phyloP scores from a whole-genome alignment of 805 yeast species.

The Candida odintsovae region DNA sequence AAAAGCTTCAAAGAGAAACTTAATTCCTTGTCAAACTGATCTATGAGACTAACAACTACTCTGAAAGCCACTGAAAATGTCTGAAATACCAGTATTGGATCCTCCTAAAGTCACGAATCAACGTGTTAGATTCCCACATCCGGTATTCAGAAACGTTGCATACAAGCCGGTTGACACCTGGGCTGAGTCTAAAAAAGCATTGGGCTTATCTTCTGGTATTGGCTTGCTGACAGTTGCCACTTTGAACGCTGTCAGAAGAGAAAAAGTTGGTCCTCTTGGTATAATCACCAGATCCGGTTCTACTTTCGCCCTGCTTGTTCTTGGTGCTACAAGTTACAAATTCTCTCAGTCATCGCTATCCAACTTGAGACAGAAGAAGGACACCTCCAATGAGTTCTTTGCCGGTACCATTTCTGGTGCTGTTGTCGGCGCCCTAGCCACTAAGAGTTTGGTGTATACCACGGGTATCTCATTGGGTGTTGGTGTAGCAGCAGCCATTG shows the following conservation, averaged over 20 bases:
- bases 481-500: conserved; percentile 39
- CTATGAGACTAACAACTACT: not conserved
- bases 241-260: conserved; percentile 39
- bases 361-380: conserved; percentile 58
- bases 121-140: conserved; percentile 17
- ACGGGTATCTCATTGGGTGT: conserved; percentile 41
- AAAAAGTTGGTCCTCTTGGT: conserved; percentile 33
- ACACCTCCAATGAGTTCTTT: conserved; percentile 51
- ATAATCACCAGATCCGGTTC: conserved; percentile 18
- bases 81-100: conserved; percentile 3
- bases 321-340: conserved; percentile 44
- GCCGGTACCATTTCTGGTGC: conserved; percentile 45
- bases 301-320: conserved; percentile 38
- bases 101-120: conserved; percentile 3
- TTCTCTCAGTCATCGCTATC: conserved; percentile 40
- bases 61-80: not conserved
- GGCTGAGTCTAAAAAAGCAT: conserved; percentile 41
- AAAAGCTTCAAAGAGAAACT: no score
- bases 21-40: no score
- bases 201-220: conserved; percentile 37
- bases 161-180: conserved; percentile 54
- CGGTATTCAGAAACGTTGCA: conserved; percentile 31
- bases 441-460: conserved; percentile 32
- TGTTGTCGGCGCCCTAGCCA: conserved; percentile 29
- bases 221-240: conserved; percentile 45